Percentiles rank a stretch among this genome's conserved stretches.
Evolutionary conservation across 768 basidiomycete species (phyloP).

Genomic region (Suillus subaureus): DNA sequence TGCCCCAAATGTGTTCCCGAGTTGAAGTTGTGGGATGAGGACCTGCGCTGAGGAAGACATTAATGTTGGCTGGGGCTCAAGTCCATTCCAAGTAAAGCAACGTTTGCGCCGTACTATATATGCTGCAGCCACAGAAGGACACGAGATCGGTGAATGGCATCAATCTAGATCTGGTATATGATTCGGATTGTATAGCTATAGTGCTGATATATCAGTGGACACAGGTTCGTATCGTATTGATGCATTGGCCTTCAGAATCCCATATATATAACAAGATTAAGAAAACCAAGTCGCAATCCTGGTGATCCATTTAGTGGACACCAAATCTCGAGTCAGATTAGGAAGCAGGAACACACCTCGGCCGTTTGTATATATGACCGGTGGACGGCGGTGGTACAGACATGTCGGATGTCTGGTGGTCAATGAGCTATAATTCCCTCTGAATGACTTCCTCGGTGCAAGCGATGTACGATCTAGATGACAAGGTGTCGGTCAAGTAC

Average conservation of each 20-base stretch:
- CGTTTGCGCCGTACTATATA: neutral
- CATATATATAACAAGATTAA: neutral
- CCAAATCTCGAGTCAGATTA: neutral
- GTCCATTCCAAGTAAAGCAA: neutral
- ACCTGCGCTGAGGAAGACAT: conserved; percentile 1
- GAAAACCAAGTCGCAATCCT: neutral
- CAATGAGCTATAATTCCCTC: neutral
- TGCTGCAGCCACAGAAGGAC: neutral
- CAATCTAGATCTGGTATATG: neutral
- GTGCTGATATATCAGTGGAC: too few species aligned
- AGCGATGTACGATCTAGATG: neutral
- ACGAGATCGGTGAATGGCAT: neutral
- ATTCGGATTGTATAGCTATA: neutral
- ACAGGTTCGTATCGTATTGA: too few species aligned
- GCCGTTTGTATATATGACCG: neutral
- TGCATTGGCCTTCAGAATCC: neutral
- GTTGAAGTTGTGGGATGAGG: neutral
- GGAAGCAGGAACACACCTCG: neutral
- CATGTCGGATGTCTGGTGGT: too few species aligned
- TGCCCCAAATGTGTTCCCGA: conserved; percentile 1
- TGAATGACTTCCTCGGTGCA: neutral
- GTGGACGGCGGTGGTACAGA: too few species aligned
- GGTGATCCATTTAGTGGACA: neutral
- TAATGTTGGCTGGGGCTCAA: neutral
- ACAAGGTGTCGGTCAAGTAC: neutral